Base-by-base conservation (phyloP, 106 monocot genomes). In the Dendrobium huoshanense region DNA sequence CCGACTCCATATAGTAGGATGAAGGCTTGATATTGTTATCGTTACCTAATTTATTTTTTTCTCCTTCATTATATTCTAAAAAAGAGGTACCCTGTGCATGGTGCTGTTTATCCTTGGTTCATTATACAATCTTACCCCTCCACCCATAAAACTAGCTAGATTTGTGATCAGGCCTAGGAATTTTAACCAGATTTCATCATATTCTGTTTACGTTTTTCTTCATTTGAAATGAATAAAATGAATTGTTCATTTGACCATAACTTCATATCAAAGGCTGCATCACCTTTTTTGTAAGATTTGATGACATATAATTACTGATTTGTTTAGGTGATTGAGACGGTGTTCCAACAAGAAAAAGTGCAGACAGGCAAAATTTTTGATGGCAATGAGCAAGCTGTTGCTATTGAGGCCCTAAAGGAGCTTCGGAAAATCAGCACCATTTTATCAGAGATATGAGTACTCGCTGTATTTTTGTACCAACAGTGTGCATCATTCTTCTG, bases 341-440 rank as follows among this genome's bases (percentile, higher is more conserved):
- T 84, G 15, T 88, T 94, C 78, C 88, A 91, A 85, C 91, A 92
- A 87, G 92, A 98, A 19, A 47, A 72, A 45, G 78, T 79, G 27
- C 87, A 85, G 29, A 55, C 75, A 33, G 83, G 85, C 67, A 87
- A 85, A 58, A 84, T 83, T 77, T 81, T 92, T 77, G 84, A 86
- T 25, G 87, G 89, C 7, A 91, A 92, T 85, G 86, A 90, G 41
- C 92, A 92, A 78, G 82, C 80, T 19, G 86, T 93, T 16, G 97
- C 92, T 22, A 83, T 89, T 80, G 72, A 86, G 22, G 92, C 97
- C n/a, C 86, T 98, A 17, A 92, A 90, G 79, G 92, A 98, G 87
- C 94, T 98, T 67, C 85, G 94, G 78, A 98, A 92, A 75, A 92
- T 98, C 22, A 92, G 92, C 88, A 92, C 87, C 77, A 55, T 90